Conservation (phyloP, 805 yeast species). For the Starmerella riodocensis region DNA sequence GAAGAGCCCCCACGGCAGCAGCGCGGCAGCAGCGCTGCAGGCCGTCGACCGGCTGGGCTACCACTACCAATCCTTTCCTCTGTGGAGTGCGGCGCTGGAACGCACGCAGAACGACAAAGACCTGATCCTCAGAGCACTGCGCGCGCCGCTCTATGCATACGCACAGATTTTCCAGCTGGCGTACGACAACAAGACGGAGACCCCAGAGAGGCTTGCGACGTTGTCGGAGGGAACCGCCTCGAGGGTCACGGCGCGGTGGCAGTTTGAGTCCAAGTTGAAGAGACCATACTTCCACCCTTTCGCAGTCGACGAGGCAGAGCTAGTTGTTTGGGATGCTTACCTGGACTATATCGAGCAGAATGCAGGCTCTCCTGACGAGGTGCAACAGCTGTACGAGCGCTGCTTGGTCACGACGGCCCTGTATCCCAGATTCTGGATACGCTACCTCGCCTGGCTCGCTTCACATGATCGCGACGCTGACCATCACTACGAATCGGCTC, state of each 20-base stretch:
- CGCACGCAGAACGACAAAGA: slow-evolving; percentile 37
- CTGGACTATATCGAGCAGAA: slow-evolving; percentile 39
- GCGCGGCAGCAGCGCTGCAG: slow-evolving; percentile 30
- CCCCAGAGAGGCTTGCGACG: slow-evolving; percentile 4
- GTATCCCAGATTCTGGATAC: slow-evolving; percentile 53
- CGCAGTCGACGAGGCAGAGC: slow-evolving; percentile 35
- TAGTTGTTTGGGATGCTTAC: slow-evolving; percentile 50
- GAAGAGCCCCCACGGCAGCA: slow-evolving; percentile 25
- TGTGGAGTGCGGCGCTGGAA: slow-evolving; percentile 71
- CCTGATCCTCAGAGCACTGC: slow-evolving; percentile 24
- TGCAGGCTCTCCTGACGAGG: slow-evolving; percentile 22
- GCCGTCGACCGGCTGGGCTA: slow-evolving; percentile 46
- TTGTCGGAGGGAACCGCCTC: slow-evolving; percentile 34
- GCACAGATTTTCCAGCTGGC: slow-evolving; percentile 53
- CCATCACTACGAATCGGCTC: slow-evolving; percentile 3
- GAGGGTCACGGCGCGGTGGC: slow-evolving; percentile 55
- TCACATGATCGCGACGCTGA: slow-evolving; percentile 1
- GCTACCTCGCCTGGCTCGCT: slow-evolving; percentile 43
- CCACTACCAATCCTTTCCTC: slow-evolving; percentile 60
- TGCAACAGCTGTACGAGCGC: slow-evolving; percentile 50
- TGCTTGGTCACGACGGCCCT: slow-evolving; percentile 45
- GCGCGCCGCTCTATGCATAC: slow-evolving; percentile 73
- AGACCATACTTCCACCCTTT: slow-evolving; percentile 44
- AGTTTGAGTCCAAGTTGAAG: slow-evolving; percentile 53
- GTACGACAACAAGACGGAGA: slow-evolving; percentile 4